Evolutionary conservation across 2,329 filamentous ascomycete genomes (phyloP), one percentile per base, ranked within the genome.

Genomic region (Capronia coronata): DNA sequence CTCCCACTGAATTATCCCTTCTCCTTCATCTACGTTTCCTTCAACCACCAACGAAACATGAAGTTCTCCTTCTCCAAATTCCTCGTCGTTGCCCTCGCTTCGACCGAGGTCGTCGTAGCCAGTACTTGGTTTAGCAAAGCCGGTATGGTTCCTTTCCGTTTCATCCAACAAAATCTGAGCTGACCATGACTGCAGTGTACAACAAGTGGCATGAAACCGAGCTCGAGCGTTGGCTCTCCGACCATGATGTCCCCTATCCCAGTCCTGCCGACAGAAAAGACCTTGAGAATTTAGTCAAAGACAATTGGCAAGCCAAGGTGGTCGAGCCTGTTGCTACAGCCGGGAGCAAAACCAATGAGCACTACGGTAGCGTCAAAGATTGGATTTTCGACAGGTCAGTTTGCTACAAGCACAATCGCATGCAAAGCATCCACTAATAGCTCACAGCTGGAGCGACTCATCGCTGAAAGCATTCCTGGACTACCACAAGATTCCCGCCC

Each of bases 191-290:
- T 44, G 42, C 64, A 95, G 91, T 84, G 13, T 97, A 97, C 77
- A 96, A 97, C 73, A 96, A 93, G 68, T 98, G 93, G 93, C 91
- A 97, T 63, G 84, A 97, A 75, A 94, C 87, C 18, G 93, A 98
- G 76, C 81, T 98, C 23, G 91, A 98, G 74, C 82, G 90, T 63
- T 98, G 93, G 93, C 82, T 98, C 43, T 86, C 86, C 23, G 93
- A 98, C 66, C 79, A 97, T 71, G 81, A 90, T 67, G 77, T 98
- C 50, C 88, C 91, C 8, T 89, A 96, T 67, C 89, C 93, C n/a
- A 83, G 81, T 9, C 82, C 90, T 9, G 82, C 91, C 42, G 89
- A 96, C 70, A 88, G 93, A 64, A 94, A 93, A 71, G 88, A 95
- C 59, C 82, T 98, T n/a, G 86, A 95, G 71, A 83, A 83, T 55